phyloP scores from a whole-genome alignment of 148 eudicot genomes.

The Vaccinium macrocarpon region DNA sequence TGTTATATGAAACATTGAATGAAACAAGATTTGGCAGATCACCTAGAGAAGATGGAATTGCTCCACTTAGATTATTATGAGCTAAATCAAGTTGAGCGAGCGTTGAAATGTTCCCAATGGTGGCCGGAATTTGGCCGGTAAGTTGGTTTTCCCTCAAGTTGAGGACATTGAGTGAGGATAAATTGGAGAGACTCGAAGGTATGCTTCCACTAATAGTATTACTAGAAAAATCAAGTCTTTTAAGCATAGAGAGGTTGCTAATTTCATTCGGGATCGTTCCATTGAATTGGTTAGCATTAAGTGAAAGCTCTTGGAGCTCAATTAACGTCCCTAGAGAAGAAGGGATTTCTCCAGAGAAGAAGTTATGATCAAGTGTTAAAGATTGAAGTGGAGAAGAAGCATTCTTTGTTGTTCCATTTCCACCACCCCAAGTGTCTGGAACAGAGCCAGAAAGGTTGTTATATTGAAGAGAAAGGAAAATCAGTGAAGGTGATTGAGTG shows the following conservation, averaged over 20 bases:
- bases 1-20: constrained; percentile 81
- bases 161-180: constrained; percentile 52
- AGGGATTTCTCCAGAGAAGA: constrained; percentile 27
- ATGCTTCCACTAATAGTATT: constrained; percentile 61
- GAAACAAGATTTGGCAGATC: constrained; percentile 41
- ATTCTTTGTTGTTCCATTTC: neutral
- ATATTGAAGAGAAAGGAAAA: constrained; percentile 47
- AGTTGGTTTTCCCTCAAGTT: constrained; percentile 50
- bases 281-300: constrained; percentile 34
- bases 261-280: constrained; percentile 39
- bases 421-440: neutral
- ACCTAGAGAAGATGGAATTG: constrained; percentile 55
- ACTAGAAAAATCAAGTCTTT: constrained; percentile 49
- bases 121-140: constrained; percentile 44
- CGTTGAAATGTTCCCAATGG: constrained; percentile 43
- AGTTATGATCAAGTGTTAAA: neutral
- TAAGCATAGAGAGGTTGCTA: constrained; percentile 47
- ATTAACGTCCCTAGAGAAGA: constrained; percentile 26
- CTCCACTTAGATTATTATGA: constrained; percentile 58
- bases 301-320: constrained; percentile 30
- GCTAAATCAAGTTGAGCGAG: constrained; percentile 60
- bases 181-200: constrained; percentile 43
- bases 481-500: constrained; percentile 39
- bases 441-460: constrained; percentile 42
- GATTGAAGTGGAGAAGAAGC: neutral